Base-by-base conservation (phyloP, 2,329 filamentous ascomycete species). In the Fusarium duplospermum region DNA sequence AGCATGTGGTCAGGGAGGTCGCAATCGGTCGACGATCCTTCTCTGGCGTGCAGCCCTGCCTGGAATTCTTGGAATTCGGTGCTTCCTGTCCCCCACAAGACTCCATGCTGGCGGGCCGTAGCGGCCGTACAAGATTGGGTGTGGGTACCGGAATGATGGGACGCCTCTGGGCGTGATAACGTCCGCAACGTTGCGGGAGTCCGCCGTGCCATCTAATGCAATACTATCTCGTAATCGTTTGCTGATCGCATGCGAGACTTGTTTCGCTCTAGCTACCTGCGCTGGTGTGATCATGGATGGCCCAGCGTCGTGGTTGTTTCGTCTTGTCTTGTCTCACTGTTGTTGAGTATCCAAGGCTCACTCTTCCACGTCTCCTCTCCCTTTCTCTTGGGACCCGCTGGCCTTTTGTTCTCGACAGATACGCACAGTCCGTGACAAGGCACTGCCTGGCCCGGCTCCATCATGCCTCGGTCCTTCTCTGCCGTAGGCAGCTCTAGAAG, bases 41-140 rank as follows among this genome's bases (percentile, higher is more conserved):
- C 45, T 67, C 64, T 63, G 66, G 56, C 61, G 50, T 69, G 70
- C 70, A 71, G 71, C 69, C 63, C 70, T 67, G 47, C 70, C 67
- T 72, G 68, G 58, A 63, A 59, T 66, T 70, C 70, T 66, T 72
- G 66, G 58, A 62, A 59, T 66, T 70, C 62, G 61, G 66, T 62
- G 66, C 64, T 65, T 65, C 59, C 45, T 67, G 58, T 71, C 67
- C 74, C 74, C 75, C 71, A 75, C 73, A 72, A 64, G 66, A 70
- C 72, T 75, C 70, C 72, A 64, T 78, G 68, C 61, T 78, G 67
- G 70, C 75, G 77, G 77, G 69, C 77, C 77, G 77, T 67, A 76
- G 75, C 73, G 71, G 74, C 76, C 73, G 67, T 69, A 67, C 62
- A 75, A 73, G 64, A 68, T 63, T 70, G 66, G 38, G 22, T 74